Conservation (phyloP, 2,329 filamentous ascomycete genomes). For the Trichoderma citrinoviride region DNA sequence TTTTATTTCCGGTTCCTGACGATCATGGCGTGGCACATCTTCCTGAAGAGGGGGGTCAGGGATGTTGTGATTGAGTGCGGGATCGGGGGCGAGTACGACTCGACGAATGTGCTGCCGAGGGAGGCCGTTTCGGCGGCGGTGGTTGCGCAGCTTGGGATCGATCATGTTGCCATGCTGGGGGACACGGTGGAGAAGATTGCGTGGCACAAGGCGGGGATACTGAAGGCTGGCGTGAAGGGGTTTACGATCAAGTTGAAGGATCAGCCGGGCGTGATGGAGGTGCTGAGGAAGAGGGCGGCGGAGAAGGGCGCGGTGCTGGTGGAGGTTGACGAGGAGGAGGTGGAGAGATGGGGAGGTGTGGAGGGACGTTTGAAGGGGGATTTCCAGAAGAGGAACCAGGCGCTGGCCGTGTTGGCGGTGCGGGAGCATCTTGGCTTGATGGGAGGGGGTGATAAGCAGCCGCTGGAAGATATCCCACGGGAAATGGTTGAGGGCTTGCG, state of each 20-base stretch:
- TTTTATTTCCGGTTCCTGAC: constrained; percentile 93
- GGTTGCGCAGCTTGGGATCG: constrained; percentile 78
- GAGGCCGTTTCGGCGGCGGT: constrained; percentile 66
- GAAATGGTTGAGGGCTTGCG: constrained; percentile 64
- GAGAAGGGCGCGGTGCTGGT: constrained; percentile 51
- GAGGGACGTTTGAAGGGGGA: constrained; percentile 44
- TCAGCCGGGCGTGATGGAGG: constrained; percentile 42
- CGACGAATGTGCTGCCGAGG: constrained; percentile 74
- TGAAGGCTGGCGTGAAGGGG: constrained; percentile 58
- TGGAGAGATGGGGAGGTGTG: constrained; percentile 44
- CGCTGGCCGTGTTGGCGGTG: constrained; percentile 55
- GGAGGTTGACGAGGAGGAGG: constrained; percentile 41
- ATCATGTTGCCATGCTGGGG: constrained; percentile 80
- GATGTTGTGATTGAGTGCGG: constrained; percentile 88
- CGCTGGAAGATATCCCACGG: constrained; percentile 29
- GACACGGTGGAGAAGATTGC: constrained; percentile 75
- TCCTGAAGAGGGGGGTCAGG: constrained; percentile 70
- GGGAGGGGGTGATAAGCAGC: constrained; percentile 21
- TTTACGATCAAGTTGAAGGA: constrained; percentile 36
- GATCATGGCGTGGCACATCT: constrained; percentile 81
- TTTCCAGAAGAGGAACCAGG: constrained; percentile 60
- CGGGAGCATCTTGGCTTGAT: constrained; percentile 54
- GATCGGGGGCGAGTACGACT: constrained; percentile 90
- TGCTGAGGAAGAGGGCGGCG: constrained; percentile 57
- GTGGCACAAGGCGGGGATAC: constrained; percentile 90